These are phyloP conservation scores for Spathaspora sp. DNA, from an alignment of 1,139 yeast species.

Conservation along the genomic window DNA sequence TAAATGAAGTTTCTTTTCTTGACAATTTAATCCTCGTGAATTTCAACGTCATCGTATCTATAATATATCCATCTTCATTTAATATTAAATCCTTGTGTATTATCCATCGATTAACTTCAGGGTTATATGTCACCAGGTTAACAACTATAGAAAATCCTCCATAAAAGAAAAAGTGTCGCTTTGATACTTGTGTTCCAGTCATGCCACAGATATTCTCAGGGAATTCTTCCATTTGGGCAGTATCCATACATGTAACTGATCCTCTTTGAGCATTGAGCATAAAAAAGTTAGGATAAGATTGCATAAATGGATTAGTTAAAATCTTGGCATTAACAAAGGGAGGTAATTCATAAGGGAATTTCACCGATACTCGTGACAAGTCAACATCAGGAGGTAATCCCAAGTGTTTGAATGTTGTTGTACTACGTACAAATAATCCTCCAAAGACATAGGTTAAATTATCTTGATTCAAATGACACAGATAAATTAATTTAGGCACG, in stretches of 20 bases:
- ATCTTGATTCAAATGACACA: conserved; percentile 32
- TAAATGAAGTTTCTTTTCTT: conserved; percentile 13
- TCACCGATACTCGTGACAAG: conserved; percentile 32
- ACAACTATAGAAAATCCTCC: conserved; percentile 40
- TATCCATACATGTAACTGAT: conserved; percentile 33
- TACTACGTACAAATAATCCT: conserved; percentile 27
- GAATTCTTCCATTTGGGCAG: conserved; percentile 17
- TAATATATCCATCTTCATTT: conserved; percentile 38
- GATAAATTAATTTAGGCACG: conserved; percentile 33
- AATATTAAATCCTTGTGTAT: conserved; percentile 30
- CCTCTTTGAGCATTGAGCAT: conserved; percentile 34
- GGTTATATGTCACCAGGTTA: conserved; percentile 22
- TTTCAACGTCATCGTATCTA: conserved; percentile 32
- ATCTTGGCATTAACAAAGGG: conserved; percentile 39
- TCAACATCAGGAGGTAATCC: conserved; percentile 38
- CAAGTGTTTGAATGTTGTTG: conserved; percentile 23
- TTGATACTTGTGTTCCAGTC: conserved; percentile 31
- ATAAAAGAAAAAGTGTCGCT: conserved; percentile 38
- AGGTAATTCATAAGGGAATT: conserved; percentile 41
- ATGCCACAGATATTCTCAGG: conserved; percentile 34
- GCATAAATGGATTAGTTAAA: conserved; percentile 35
- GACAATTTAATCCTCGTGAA: conserved; percentile 32
- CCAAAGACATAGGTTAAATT: conserved; percentile 40
- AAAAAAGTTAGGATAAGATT: conserved; percentile 27
- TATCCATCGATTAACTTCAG: conserved; percentile 35